phyloP scores from a whole-genome alignment of 176 grass and related monocot genomes.

The barley (Hordeum vulgare) region MorexV3_pseudomolecules_assembly NC_058519.1:16844613-16845112 shows the following conservation, averaged over 20 bases:
- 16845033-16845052: too few species aligned
- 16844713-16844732: slow-evolving; percentile 19
- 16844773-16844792: neutral
- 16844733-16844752: slow-evolving; percentile 3
- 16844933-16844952: neutral
- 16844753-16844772: neutral
- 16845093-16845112: neutral
- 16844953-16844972: neutral
- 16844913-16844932: neutral
- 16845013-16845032: too few species aligned
- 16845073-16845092: neutral
- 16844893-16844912: neutral
- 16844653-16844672: neutral
- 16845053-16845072: too few species aligned
- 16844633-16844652: neutral
- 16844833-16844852: neutral
- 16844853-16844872: neutral
- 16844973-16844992: neutral
- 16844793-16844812: neutral
- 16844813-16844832: neutral
- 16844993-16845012: neutral
- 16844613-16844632: neutral
- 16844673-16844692: slow-evolving; percentile 9
- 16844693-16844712: slow-evolving; percentile 24
- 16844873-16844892: neutral